Evolutionary conservation across 805 yeast species (phyloP).

Genomic region (Zygoascus flipseniorum): DNA sequence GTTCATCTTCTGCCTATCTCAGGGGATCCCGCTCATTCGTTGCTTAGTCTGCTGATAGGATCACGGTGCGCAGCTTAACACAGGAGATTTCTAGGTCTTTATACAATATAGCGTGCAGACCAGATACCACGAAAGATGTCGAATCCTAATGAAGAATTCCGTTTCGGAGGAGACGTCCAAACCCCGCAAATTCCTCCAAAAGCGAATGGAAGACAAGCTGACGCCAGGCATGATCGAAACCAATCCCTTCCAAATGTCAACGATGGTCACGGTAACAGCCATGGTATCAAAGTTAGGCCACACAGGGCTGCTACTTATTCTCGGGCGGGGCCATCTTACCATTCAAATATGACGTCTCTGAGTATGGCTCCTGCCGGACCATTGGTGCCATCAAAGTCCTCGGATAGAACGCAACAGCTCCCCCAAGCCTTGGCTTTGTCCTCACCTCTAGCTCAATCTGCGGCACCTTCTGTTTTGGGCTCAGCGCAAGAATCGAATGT

Average conservation of each 20-base stretch:
- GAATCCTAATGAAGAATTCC: neutral
- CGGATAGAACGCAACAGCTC: neutral
- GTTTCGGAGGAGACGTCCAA: neutral
- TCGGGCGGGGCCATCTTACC: constrained; percentile 3
- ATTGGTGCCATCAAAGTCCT: neutral
- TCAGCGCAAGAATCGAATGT: neutral
- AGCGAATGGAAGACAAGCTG: neutral
- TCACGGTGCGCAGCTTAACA: too few species aligned
- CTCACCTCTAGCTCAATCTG: neutral
- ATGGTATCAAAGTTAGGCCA: constrained; percentile 10
- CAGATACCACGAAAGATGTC: neutral
- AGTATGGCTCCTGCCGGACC: neutral
- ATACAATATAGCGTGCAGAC: too few species aligned
- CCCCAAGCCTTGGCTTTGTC: neutral
- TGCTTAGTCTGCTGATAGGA: too few species aligned
- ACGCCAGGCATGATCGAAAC: constrained; percentile 17
- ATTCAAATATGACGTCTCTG: neutral
- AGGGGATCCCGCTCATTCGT: too few species aligned
- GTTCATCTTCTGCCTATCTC: too few species aligned
- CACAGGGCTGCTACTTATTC: constrained; percentile 18
- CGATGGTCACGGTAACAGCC: neutral
- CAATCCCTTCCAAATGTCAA: constrained; percentile 19
- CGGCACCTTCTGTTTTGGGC: neutral
- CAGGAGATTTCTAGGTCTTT: too few species aligned
- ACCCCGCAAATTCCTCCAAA: neutral